Conservation (phyloP, 2,329 filamentous ascomycete genomes). For the Fonsecaea erecta region DNA sequence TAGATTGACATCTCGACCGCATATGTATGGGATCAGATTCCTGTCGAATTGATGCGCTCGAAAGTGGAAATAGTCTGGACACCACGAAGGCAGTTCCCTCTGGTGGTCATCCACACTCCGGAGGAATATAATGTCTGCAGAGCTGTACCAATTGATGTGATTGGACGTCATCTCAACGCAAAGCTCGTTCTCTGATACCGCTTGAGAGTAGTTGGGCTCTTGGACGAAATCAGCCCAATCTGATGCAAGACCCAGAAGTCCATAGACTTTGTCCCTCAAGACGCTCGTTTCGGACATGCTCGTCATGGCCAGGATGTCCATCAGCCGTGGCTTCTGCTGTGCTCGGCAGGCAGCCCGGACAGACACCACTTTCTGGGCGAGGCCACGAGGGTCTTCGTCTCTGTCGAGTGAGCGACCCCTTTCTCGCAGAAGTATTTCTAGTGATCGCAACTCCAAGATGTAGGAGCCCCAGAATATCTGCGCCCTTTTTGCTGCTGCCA, state of each 20-base stretch:
- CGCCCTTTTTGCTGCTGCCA: slow-evolving; percentile 25
- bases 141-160: slow-evolving; percentile 27
- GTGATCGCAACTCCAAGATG: slow-evolving; percentile 21
- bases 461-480: slow-evolving; percentile 25
- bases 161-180: slow-evolving; percentile 31
- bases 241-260: slow-evolving; percentile 26
- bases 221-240: slow-evolving; percentile 28
- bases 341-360: slow-evolving; percentile 25
- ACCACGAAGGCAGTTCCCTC: slow-evolving; percentile 24
- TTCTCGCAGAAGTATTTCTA: slow-evolving; percentile 24
- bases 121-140: slow-evolving; percentile 30
- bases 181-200: slow-evolving; percentile 23
- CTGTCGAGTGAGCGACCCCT: not conserved
- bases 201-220: slow-evolving; percentile 26
- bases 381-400: not conserved
- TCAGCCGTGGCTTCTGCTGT: slow-evolving; percentile 27
- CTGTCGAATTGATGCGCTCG: slow-evolving; percentile 21
- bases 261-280: slow-evolving; percentile 30
- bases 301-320: slow-evolving; percentile 29
- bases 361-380: slow-evolving; percentile 24
- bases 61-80: slow-evolving; percentile 31
- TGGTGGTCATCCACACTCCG: slow-evolving; percentile 17
- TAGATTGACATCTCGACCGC: slow-evolving; percentile 23
- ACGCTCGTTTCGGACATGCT: slow-evolving; percentile 27
- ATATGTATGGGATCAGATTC: slow-evolving; percentile 24